Evolutionary conservation across 768 basidiomycete genomes (phyloP).

Genomic region (Boletus bicolor): DNA sequence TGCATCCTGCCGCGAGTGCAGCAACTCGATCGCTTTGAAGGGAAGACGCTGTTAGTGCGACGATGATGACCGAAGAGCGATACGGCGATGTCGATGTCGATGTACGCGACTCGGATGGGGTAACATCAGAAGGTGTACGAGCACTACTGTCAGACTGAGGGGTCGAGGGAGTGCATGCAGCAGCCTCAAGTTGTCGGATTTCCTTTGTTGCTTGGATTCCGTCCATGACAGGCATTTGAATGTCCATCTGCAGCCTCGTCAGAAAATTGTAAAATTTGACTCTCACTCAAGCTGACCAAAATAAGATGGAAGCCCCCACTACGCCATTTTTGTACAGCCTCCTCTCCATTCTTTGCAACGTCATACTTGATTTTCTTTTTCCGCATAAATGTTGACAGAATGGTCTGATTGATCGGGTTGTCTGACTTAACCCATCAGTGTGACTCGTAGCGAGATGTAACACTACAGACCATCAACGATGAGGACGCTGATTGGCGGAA

Average conservation of each 20-base stretch:
- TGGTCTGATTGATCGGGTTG: conserved; percentile 98
- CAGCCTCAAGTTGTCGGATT: conserved; percentile 82
- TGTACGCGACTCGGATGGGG: conserved; percentile 46
- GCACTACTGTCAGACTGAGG: conserved; percentile 51
- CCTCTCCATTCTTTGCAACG: conserved; percentile 90
- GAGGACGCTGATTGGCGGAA: conserved; percentile 95
- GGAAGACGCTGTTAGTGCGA: conserved; percentile 96
- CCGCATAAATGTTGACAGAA: conserved; percentile 94
- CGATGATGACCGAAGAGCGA: conserved; percentile 94
- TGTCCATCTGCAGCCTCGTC: conserved; percentile 82
- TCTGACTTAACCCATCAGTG: conserved; percentile 48
- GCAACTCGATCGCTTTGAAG: conserved; percentile 93
- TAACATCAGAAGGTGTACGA: conserved; percentile 53
- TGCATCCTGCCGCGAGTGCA: conserved; percentile 97
- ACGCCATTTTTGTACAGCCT: conserved; percentile 94
- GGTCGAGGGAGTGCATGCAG: conserved; percentile 65
- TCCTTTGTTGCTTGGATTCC: conserved; percentile 97
- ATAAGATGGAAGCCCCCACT: conserved; percentile 94
- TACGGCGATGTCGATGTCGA: conserved; percentile 64
- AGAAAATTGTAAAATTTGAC: conserved; percentile 3
- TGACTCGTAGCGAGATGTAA: neutral
- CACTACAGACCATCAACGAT: conserved; percentile 86
- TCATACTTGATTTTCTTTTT: conserved; percentile 95
- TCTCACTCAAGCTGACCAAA: conserved; percentile 53
- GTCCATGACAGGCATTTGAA: conserved; percentile 99